A percentile compares a stretch with the other conserved stretches of the same genome.
phyloP scores from a whole-genome alignment of 2,329 filamentous ascomycete genomes.

The Colletotrichum sansevieriae region DNA sequence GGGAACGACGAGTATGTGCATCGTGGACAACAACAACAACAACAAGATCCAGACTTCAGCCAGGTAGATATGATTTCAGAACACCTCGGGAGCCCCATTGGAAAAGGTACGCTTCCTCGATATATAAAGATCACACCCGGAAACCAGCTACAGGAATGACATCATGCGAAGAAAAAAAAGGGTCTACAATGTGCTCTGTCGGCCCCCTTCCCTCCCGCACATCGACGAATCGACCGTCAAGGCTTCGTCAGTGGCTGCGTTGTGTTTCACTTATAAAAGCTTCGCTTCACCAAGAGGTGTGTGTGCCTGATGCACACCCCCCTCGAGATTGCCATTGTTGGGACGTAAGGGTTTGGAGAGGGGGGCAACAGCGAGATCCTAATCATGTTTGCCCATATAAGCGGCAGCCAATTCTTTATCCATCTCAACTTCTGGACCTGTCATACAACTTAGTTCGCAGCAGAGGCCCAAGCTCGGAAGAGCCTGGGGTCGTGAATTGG shows the following conservation, averaged over 20 bases:
- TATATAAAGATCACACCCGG: not conserved
- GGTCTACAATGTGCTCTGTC: slow-evolving; percentile 12
- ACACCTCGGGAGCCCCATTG: no score
- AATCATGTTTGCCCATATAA: not conserved
- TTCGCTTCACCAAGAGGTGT: not conserved
- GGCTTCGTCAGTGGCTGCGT: slow-evolving; percentile 34
- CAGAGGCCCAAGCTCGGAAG: not conserved
- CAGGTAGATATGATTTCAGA: no score
- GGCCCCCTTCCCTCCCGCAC: slow-evolving; percentile 4
- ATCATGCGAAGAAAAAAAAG: slow-evolving; percentile 10
- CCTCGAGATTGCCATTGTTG: not conserved
- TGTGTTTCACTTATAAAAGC: slow-evolving; percentile 32
- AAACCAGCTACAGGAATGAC: not conserved
- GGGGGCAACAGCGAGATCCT: not conserved
- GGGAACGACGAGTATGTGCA: slow-evolving; percentile 52
- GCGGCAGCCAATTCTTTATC: not conserved
- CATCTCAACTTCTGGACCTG: slow-evolving; percentile 13
- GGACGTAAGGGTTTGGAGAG: no score
- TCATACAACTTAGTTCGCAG: not conserved
- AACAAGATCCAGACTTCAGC: no score
- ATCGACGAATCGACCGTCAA: slow-evolving; percentile 15
- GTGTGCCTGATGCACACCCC: not conserved
- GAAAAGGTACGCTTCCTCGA: no score
- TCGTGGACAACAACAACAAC: not conserved
- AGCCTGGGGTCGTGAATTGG: not conserved